A percentile compares a stretch with the other conserved stretches of the same genome.
Evolutionary conservation across 768 basidiomycete species (phyloP).

Genomic region (Mycena belliarum): DNA sequence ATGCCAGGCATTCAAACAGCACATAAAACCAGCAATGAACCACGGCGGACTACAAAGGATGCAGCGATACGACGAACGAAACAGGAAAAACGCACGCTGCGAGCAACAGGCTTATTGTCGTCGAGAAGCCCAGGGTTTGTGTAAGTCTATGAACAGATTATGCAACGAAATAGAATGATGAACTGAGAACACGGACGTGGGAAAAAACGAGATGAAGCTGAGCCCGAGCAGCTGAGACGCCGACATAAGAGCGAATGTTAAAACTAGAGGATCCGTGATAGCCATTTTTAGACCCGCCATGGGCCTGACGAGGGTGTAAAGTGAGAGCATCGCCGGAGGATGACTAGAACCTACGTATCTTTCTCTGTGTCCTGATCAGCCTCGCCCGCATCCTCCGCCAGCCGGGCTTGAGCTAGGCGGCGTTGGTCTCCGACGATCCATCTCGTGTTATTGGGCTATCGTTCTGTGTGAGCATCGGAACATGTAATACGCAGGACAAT

Average conservation of each 20-base stretch:
- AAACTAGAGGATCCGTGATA: constrained; percentile 54
- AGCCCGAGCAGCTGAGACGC: constrained; percentile 53
- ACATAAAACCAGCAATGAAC: constrained; percentile 51
- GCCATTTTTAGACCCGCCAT: constrained; percentile 55
- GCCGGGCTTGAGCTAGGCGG: constrained; percentile 61
- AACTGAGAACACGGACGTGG: not conserved
- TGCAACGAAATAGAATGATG: too few relatives aligned
- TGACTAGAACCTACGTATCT: constrained; percentile 51
- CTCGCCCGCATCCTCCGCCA: constrained; percentile 69
- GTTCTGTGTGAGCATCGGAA: not conserved
- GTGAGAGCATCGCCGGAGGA: not conserved
- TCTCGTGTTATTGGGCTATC: constrained; percentile 59
- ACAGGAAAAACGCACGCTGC: constrained; percentile 46
- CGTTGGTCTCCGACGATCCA: constrained; percentile 55
- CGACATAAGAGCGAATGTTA: constrained; percentile 55
- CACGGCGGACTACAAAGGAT: constrained; percentile 55
- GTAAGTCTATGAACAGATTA: constrained; percentile 39
- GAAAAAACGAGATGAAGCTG: constrained; percentile 60
- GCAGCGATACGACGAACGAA: not conserved
- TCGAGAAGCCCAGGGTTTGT: constrained; percentile 60
- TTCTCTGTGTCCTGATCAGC: constrained; percentile 57
- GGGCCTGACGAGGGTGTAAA: constrained; percentile 34
- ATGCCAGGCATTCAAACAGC: constrained; percentile 51
- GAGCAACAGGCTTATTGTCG: constrained; percentile 57
- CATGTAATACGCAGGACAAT: not conserved